phyloP scores from a whole-genome alignment of 1,284 basidiomycete genomes.

The Ceratobasidium sp. region DNA sequence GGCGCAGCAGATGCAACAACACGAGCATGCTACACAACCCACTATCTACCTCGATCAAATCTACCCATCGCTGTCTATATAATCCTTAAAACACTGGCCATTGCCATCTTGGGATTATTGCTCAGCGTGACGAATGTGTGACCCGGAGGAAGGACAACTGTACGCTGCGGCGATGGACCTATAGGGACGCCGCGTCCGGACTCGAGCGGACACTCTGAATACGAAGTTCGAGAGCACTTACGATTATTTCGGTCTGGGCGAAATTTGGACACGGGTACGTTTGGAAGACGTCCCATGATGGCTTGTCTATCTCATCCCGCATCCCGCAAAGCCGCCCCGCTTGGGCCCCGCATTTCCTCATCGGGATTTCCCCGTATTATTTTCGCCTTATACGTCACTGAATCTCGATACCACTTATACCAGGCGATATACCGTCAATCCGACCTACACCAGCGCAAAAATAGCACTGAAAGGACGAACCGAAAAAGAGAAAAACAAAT shows the following conservation, averaged over 20 bases:
- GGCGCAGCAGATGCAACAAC: not conserved
- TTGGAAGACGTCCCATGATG: not conserved
- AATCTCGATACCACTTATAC: not conserved
- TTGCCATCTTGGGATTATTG: constrained; percentile 8
- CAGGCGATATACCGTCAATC: too few relatives aligned
- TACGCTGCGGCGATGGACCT: not conserved
- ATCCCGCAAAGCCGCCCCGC: not conserved
- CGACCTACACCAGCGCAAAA: not conserved
- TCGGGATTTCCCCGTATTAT: not conserved
- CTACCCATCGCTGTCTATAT: not conserved
- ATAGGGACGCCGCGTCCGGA: constrained; percentile 7
- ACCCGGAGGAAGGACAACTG: constrained; percentile 17
- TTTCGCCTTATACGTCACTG: not conserved
- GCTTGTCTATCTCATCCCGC: too few relatives aligned
- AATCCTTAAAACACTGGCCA: constrained; percentile 22
- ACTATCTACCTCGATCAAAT: constrained; percentile 27
- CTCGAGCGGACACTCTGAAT: constrained; percentile 6
- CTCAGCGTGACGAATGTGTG: constrained; percentile 18
- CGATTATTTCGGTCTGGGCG: not conserved
- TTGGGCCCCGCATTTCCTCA: not conserved
- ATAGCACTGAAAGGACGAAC: not conserved
- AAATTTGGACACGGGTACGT: too few relatives aligned
- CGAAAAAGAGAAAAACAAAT: not conserved
- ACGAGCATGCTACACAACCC: constrained; percentile 10
- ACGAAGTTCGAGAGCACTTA: not conserved